These are phyloP conservation scores for Dactylellina leptospora DNA, from an alignment of 2,329 filamentous ascomycete species.

Conservation along the genomic window DNA sequence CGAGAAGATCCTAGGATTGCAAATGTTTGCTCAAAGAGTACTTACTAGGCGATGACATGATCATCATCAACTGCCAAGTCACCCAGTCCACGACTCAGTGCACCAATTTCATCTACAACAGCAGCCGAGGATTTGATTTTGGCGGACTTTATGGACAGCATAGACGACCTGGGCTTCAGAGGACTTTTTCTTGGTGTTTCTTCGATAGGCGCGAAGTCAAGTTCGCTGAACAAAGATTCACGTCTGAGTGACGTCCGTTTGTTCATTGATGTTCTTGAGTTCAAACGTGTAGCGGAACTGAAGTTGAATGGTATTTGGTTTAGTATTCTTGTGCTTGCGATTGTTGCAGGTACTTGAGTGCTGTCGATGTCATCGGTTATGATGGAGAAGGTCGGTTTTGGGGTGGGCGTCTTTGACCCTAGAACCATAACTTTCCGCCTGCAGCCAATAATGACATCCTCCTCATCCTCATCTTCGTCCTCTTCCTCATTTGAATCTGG, in stretches of 20 bases:
- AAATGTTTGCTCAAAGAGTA: not conserved
- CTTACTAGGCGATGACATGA: constrained; percentile 35
- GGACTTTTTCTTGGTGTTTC: constrained; percentile 10
- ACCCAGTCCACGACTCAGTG: constrained; percentile 24
- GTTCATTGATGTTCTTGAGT: too few relatives aligned
- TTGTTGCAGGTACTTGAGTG: too few relatives aligned
- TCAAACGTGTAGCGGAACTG: constrained; percentile 21
- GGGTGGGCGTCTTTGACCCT: not conserved
- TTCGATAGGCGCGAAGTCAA: not conserved
- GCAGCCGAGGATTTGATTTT: not conserved
- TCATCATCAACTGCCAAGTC: constrained; percentile 39
- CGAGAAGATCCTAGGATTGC: not conserved
- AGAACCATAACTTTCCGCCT: constrained; percentile 19
- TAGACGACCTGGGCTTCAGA: constrained; percentile 3
- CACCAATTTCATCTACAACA: constrained; percentile 23
- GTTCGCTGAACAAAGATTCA: not conserved
- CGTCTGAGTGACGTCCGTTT: not conserved
- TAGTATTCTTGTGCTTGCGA: not conserved
- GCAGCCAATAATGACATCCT: constrained; percentile 33
- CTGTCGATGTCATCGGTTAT: constrained; percentile 24
- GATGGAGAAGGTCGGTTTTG: constrained; percentile 5
- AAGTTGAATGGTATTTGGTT: constrained; percentile 5
- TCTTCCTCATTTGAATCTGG: constrained; percentile 20
- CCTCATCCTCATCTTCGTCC: constrained; percentile 5
- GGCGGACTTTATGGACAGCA: constrained; percentile 9